A percentile compares a stretch with the other conserved stretches of the same genome.
phyloP scores from a whole-genome alignment of 106 monocot genomes.

The Posidonia australis region DNA sequence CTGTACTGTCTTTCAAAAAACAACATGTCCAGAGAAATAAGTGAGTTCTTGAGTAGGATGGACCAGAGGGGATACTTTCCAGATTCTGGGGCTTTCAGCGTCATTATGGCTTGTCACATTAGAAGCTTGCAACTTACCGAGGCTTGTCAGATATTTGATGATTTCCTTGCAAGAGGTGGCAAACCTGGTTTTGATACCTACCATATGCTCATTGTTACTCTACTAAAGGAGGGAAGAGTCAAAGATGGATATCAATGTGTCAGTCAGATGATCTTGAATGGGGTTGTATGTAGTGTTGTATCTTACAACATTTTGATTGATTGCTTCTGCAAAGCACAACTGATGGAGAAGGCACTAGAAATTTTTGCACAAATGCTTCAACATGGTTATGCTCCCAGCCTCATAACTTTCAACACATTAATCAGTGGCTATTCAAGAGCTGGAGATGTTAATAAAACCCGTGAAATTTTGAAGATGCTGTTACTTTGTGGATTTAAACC shows the following conservation, averaged over 20 bases:
- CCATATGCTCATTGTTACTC: constrained; percentile 22
- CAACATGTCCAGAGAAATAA: constrained; percentile 39
- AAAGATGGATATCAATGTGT: constrained; percentile 30
- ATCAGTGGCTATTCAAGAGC: constrained; percentile 51
- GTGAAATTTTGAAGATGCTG: constrained; percentile 69
- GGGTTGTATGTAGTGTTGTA: constrained; percentile 43
- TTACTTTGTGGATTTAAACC: constrained; percentile 59
- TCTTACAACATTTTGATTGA: constrained; percentile 80
- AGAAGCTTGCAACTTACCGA: constrained; percentile 33
- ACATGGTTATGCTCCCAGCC: constrained; percentile 42
- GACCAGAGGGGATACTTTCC: constrained; percentile 32
- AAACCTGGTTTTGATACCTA: constrained; percentile 69
- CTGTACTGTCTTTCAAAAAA: constrained; percentile 70
- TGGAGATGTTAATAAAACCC: constrained; percentile 36
- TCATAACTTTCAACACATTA: constrained; percentile 80
- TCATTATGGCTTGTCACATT: constrained; percentile 38
- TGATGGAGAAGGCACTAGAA: constrained; percentile 50
- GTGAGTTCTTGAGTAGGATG: constrained; percentile 39
- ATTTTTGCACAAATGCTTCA: constrained; percentile 41
- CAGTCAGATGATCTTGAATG: constrained; percentile 25
- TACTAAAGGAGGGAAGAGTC: constrained; percentile 30
- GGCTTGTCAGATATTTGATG: constrained; percentile 40
- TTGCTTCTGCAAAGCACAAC: constrained; percentile 49
- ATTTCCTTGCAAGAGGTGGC: constrained; percentile 49
- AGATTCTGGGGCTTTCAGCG: constrained; percentile 32